Percentiles rank a stretch among this genome's conserved stretches.
phyloP scores from a whole-genome alignment of 768 basidiomycete genomes.

The Dentipellis sp. region DNA sequence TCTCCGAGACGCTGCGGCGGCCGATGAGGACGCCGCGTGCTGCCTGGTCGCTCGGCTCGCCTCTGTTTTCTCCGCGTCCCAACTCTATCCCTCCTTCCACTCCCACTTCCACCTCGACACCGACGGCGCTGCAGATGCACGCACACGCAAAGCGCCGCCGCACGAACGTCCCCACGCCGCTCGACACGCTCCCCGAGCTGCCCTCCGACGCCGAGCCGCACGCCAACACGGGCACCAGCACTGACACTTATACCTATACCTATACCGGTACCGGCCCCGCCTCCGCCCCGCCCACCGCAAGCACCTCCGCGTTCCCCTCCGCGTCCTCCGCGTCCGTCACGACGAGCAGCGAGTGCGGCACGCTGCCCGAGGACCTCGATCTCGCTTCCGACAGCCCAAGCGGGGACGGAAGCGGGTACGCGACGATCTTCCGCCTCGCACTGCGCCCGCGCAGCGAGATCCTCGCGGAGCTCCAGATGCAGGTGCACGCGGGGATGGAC shows the following conservation, averaged over 20 bases:
- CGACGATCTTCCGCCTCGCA: not conserved
- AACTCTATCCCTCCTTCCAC: not conserved
- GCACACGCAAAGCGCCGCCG: not conserved
- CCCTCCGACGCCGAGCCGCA: too few relatives aligned
- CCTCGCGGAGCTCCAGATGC: not conserved
- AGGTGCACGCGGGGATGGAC: not conserved
- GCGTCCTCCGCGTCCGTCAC: not conserved
- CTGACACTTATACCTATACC: not conserved
- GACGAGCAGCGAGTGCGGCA: not conserved
- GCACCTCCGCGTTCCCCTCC: not conserved
- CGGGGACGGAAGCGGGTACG: not conserved
- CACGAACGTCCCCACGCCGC: not conserved
- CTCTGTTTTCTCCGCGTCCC: not conserved
- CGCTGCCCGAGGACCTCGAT: not conserved
- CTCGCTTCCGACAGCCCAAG: not conserved
- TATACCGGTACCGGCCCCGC: not conserved
- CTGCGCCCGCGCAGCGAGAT: not conserved
- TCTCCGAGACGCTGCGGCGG: not conserved
- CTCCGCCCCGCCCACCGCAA: not conserved
- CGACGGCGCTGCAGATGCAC: too few relatives aligned
- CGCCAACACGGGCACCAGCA: not conserved
- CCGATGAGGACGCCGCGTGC: not conserved
- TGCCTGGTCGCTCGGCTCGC: not conserved
- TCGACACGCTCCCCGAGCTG: not conserved
- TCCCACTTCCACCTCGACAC: not conserved